These are phyloP conservation scores for Cerrena zonata DNA, from an alignment of 1,284 basidiomycete species.

Conservation along the genomic window DNA sequence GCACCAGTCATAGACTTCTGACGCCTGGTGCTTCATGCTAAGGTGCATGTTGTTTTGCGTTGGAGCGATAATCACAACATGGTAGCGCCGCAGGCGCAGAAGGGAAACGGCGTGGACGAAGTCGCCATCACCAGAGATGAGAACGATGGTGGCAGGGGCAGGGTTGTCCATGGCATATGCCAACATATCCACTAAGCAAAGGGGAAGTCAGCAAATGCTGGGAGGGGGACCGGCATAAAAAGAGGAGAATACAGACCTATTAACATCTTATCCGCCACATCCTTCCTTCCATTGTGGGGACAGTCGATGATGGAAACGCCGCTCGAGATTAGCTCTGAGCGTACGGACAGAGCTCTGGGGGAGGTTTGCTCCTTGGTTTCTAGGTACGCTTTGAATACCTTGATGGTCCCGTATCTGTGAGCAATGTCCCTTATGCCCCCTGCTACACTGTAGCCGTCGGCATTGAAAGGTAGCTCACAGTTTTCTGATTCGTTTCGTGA, in stretches of 20 bases:
- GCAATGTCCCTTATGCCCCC: slow-evolving; percentile 23
- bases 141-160: slow-evolving; percentile 43
- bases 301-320: slow-evolving; percentile 40
- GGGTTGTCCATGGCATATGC: slow-evolving; percentile 53
- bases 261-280: slow-evolving; percentile 40
- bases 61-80: slow-evolving; percentile 45
- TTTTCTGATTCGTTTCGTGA: slow-evolving; percentile 40
- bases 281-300: slow-evolving; percentile 37
- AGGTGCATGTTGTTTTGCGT: slow-evolving; percentile 28
- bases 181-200: slow-evolving; percentile 50
- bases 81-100: slow-evolving; percentile 45
- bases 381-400: slow-evolving; percentile 45
- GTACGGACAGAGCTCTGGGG: slow-evolving; percentile 32
- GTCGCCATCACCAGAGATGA: slow-evolving; percentile 55
- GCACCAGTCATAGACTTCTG: slow-evolving; percentile 48
- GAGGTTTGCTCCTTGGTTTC: slow-evolving; percentile 32
- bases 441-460: slow-evolving; percentile 36
- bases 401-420: slow-evolving; percentile 23
- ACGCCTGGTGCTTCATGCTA: slow-evolving; percentile 53
- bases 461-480: slow-evolving; percentile 40
- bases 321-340: slow-evolving; percentile 41
- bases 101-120: slow-evolving; percentile 54
- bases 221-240: not conserved
- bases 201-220: not conserved
- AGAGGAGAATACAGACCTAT: slow-evolving; percentile 18